These are phyloP conservation scores for Schrenkiella parvula DNA, from an alignment of 345 rosid species.

Conservation along the genomic window DNA sequence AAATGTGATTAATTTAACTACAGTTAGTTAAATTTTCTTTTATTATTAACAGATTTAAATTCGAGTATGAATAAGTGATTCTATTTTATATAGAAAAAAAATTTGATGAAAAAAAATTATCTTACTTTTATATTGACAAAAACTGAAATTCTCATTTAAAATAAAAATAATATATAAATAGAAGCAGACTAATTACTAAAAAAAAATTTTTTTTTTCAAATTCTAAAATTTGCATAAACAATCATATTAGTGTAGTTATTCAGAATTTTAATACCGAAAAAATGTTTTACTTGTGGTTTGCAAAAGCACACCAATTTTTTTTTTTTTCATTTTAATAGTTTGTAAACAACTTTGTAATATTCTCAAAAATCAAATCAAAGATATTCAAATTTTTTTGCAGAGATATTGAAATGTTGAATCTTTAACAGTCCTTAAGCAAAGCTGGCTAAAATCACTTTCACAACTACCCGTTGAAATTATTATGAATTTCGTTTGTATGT, in stretches of 20 bases:
- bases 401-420: background rate
- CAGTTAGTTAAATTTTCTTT: background rate
- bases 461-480: conserved; percentile 13
- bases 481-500: conserved; percentile 11
- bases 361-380: background rate
- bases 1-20: background rate
- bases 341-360: background rate
- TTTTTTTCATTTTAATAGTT: background rate
- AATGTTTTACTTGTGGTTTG: background rate
- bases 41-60: background rate
- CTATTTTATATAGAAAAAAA: background rate
- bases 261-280: background rate
- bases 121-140: background rate
- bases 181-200: too few relatives aligned
- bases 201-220: background rate
- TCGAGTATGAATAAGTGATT: background rate
- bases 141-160: background rate
- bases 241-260: background rate
- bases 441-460: conserved; percentile 19
- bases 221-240: background rate
- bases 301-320: background rate
- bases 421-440: background rate
- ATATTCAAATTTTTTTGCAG: background rate
- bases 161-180: background rate
- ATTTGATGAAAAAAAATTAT: background rate